Evolutionary conservation across 257 asterid genomes (phyloP).

Genomic region (Solanum piurae): DNA sequence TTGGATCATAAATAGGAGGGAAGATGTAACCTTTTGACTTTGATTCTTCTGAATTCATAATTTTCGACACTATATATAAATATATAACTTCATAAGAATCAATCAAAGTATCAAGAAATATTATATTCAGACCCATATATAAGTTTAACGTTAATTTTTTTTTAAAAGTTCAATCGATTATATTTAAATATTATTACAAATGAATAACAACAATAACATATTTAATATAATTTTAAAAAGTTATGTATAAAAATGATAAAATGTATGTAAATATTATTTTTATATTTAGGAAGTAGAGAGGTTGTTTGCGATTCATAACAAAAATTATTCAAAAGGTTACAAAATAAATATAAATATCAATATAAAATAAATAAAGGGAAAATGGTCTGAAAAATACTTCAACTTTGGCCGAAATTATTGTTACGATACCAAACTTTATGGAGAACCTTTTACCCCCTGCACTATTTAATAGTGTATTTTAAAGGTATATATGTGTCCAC

Average conservation of each 20-base stretch:
- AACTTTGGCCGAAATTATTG: no score
- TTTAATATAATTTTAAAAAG: accelerated
- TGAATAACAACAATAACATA: not conserved
- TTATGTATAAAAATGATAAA: not conserved
- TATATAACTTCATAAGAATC: not conserved
- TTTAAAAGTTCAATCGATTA: accelerated
- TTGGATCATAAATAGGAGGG: not conserved
- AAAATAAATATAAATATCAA: not conserved
- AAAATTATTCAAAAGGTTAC: not conserved
- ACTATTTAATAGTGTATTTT: no score
- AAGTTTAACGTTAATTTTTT: not conserved
- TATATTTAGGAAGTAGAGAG: not conserved
- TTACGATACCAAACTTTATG: no score
- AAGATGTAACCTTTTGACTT: not conserved
- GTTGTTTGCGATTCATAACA: accelerated
- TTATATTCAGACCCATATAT: not conserved
- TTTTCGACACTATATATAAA: not conserved
- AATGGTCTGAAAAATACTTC: no score
- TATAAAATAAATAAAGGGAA: not conserved
- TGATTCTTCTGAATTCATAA: not conserved
- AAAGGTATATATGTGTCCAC: no score
- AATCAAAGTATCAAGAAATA: not conserved
- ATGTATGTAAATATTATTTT: not conserved
- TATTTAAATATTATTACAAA: no score
- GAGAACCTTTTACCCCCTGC: no score